A percentile compares a stretch with the other conserved stretches of the same genome.
These are phyloP conservation scores for Ballota nigra DNA, from an alignment of 257 asterid genomes.

Conservation along the genomic window DNA sequence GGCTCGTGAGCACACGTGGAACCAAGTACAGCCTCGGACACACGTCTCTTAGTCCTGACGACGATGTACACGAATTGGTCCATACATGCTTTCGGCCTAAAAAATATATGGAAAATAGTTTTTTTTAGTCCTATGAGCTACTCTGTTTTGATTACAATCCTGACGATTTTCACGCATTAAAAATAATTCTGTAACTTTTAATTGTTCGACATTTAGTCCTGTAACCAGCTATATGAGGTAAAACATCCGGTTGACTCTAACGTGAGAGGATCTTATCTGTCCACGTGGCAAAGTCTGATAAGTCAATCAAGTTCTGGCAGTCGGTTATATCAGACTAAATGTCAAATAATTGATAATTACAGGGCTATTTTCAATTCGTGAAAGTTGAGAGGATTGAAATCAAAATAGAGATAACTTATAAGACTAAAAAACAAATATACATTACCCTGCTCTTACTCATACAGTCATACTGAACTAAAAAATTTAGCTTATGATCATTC, in stretches of 20 bases:
- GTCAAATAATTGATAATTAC: neutral
- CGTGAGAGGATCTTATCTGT: neutral
- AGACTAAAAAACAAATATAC: neutral
- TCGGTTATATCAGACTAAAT: neutral
- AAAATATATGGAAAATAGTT: too few relatives aligned
- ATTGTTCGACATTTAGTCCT: too few relatives aligned
- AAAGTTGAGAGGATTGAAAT: neutral
- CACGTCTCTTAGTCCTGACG: constrained; percentile 28
- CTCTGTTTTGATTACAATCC: too few relatives aligned
- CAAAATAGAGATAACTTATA: too few relatives aligned
- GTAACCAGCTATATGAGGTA: neutral
- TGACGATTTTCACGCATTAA: neutral
- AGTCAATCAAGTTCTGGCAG: neutral
- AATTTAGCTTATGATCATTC: neutral
- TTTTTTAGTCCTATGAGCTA: neutral
- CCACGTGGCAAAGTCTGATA: neutral
- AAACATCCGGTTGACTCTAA: neutral
- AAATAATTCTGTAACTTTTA: too few relatives aligned
- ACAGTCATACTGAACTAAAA: too few relatives aligned
- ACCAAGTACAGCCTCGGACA: constrained; percentile 38
- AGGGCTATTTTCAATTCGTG: too few relatives aligned
- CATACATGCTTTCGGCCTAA: neutral
- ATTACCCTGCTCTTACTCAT: too few relatives aligned
- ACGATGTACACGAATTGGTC: constrained; percentile 23
- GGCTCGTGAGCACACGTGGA: constrained; percentile 43